Evolutionary conservation across 306 rosid species (phyloP), one percentile per base, ranked within the genome.

Genomic region (Inga leiocalycina): DNA sequence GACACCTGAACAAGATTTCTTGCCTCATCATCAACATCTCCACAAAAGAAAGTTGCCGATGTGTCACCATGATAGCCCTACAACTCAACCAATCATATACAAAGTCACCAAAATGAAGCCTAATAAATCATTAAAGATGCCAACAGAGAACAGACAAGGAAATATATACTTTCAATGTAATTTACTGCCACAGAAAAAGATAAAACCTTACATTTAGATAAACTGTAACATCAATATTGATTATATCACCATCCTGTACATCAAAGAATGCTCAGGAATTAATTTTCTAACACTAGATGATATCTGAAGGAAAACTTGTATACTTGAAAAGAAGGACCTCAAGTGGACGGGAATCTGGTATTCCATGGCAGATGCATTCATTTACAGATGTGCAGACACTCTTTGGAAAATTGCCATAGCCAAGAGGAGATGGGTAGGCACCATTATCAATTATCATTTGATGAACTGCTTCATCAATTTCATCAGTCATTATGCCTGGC

Each of bases 331-430:
- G 70, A 4, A 68, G 70, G 52, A 96, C 99, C 99, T 96, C 95
- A 61, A 96, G 97, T 10, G 74, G 83, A 68, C 93, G 87, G 44
- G 95, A 92, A 91, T 96, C 99, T 74, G 99, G 98, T 84, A 94
- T 94, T 85, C 98, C 97, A 81, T 94, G 99, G 91, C 97, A 94
- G 64, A 94, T 94, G 84, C 98, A 94, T 84, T 96, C 99, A 86
- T 96, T 96, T 82, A 96, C 92, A 67, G 99, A 96, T 56, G 99
- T 96, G 91, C 99, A 94, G 49, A 96, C 97, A 75, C 99, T 96
- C 92, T 96, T 96, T 43, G 97, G 99, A 89, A 96, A 96, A 67
- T 94, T 94, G 79, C 97, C 94, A 65, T 96, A 96, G 68, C 98
- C 99, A 51, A 96, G 94, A 73, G 97, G 99, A 41, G 99, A 96